Evolutionary conservation across 352 stramenopile species (phyloP).

Genomic region (Phytophthora crassamura): DNA sequence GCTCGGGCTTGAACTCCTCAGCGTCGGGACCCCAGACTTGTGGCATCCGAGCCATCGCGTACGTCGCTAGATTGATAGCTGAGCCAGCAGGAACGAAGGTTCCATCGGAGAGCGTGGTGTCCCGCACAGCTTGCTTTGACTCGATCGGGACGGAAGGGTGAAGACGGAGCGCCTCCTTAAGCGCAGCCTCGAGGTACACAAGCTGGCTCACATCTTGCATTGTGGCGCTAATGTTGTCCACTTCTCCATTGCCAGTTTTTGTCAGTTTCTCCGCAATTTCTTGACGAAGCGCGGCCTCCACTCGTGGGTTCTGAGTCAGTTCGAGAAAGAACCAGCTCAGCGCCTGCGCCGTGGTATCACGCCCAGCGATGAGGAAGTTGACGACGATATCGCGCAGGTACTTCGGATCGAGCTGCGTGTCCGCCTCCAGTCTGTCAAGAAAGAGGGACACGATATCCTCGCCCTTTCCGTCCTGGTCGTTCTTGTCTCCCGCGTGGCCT

Average conservation of each 20-base stretch:
- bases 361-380: conserved; percentile 82
- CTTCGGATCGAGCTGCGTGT: conserved; percentile 31
- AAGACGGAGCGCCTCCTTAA: conserved; percentile 70
- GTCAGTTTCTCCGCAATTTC: conserved; percentile 47
- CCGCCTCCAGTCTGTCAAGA: conserved; percentile 34
- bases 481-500: neutral
- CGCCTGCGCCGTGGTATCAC: conserved; percentile 78
- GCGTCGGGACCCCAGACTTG: conserved; percentile 60
- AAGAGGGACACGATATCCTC: conserved; percentile 38
- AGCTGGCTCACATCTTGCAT: conserved; percentile 44
- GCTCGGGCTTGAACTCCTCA: conserved; percentile 53
- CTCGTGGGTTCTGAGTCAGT: conserved; percentile 52
- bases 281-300: conserved; percentile 45
- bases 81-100: conserved; percentile 43
- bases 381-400: conserved; percentile 78
- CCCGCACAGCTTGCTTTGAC: conserved; percentile 37
- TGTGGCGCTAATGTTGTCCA: neutral
- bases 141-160: conserved; percentile 58
- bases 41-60: conserved; percentile 50
- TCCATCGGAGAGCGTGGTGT: conserved; percentile 65
- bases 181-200: conserved; percentile 52
- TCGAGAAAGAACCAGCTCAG: conserved; percentile 79
- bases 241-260: neutral
- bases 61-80: conserved; percentile 41
- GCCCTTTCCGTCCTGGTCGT: neutral